These are phyloP conservation scores for Hemisphaericaspora subhashii DNA, from an alignment of 1,139 yeast genomes.

Conservation along the genomic window DNA sequence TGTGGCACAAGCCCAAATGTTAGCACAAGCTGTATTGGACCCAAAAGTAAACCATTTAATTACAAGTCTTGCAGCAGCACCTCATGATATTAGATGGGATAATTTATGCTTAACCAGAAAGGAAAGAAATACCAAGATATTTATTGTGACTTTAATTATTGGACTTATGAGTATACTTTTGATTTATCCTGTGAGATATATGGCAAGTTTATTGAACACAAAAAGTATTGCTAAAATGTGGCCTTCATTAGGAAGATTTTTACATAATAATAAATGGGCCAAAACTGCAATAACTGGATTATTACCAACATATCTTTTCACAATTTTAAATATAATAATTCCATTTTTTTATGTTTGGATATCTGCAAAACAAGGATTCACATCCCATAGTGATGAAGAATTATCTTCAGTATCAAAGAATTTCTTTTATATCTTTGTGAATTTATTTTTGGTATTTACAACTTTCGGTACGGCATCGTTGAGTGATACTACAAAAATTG, in stretches of 20 bases:
- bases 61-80: slow-evolving; percentile 82
- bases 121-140: slow-evolving; percentile 58
- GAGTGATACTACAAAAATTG: slow-evolving; percentile 72
- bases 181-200: slow-evolving; percentile 70
- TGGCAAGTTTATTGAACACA: slow-evolving; percentile 70
- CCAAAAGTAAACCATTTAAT: slow-evolving; percentile 74
- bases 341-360: slow-evolving; percentile 77
- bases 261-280: slow-evolving; percentile 56
- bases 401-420: slow-evolving; percentile 76
- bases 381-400: slow-evolving; percentile 81
- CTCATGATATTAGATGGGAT: slow-evolving; percentile 82
- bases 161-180: slow-evolving; percentile 64
- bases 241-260: slow-evolving; percentile 69
- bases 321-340: slow-evolving; percentile 66
- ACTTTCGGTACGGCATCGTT: slow-evolving; percentile 76
- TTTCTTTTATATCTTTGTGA: slow-evolving; percentile 80
- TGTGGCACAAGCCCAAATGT: slow-evolving; percentile 85
- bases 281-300: slow-evolving; percentile 73
- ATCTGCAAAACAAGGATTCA: slow-evolving; percentile 69
- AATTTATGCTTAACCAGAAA: slow-evolving; percentile 61
- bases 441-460: slow-evolving; percentile 80
- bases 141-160: slow-evolving; percentile 62
- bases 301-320: slow-evolving; percentile 73
- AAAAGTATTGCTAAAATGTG: slow-evolving; percentile 68
- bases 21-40: slow-evolving; percentile 84